Evolutionary conservation across 2,329 filamentous ascomycete species (phyloP), one percentile per base, ranked within the genome.

Genomic region (Verticillium isaacii): DNA sequence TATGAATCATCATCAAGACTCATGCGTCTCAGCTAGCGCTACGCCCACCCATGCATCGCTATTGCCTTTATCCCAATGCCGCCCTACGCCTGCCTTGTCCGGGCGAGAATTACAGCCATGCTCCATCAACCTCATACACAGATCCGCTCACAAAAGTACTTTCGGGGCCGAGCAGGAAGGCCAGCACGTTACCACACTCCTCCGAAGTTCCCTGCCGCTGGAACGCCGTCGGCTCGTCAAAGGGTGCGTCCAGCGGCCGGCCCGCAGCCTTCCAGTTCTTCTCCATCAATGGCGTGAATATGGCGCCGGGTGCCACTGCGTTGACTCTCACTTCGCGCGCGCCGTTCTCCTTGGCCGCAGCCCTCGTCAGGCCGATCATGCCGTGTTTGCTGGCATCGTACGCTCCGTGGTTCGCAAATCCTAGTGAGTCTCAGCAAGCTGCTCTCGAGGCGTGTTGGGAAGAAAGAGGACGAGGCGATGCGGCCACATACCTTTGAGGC

Each of bases 271-370:
- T 75, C 72, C 76, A 79, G 55, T 72, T 71, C 68, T 77, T 76
- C 60, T 78, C 73, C 75, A 82, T 77, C 61, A 82, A 61, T 2
- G 80, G 80, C 32, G 80, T 83, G 63, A 77, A 75, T 52, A 82
- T 81, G 14, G 78, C 74, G 1, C 80, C 81, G 0, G 78, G 78
- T 1, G 79, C 77, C 4, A 82, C 78, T 17, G 77, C 77, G 63
- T 84, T 83, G 61, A 77, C 70, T 37, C 75, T 68, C 36, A 83
- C 70, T 63, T 81, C 78, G 45, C 78, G 73, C 25, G 70, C 66
- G 37, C 80, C 80, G 32, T 74, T 71, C 63, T 77, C 75, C 57
- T 74, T 74, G 60, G 75, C 75, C 6, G 75, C 75, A 2, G 73
- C 71, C 57, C 67, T 66, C 15, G 75, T 76, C 36, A 77, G 63